These are phyloP conservation scores for Echeveria elegans DNA, from an alignment of 164 flowering plant genomes.

Conservation along the genomic window DNA sequence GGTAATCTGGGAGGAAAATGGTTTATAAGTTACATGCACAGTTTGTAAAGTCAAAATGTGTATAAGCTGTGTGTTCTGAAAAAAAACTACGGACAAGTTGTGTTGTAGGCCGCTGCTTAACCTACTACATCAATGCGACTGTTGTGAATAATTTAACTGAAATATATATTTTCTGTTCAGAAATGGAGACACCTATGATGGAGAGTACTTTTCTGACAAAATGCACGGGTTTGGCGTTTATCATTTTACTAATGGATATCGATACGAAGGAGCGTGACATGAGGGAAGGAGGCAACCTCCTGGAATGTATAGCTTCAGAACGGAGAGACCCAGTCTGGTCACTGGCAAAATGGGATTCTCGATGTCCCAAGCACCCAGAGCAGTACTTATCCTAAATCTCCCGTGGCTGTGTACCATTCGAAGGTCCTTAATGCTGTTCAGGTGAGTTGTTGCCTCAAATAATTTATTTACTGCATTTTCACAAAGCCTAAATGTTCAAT, in stretches of 20 bases:
- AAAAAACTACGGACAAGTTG: no score
- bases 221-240: conserved; percentile 57
- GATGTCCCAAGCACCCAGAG: conserved; percentile 41
- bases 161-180: conserved; percentile 11
- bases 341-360: conserved; percentile 48
- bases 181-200: conserved; percentile 47
- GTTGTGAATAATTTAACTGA: no score
- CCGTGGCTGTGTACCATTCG: conserved; percentile 39
- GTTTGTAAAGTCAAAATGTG: no score
- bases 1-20: no score
- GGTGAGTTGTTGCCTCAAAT: conserved; percentile 15
- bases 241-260: conserved; percentile 39
- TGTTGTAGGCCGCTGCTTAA: no score
- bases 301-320: conserved; percentile 52
- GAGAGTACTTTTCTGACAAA: conserved; percentile 51
- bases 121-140: no score
- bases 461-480: neutral
- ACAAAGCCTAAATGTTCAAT: neutral
- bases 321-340: conserved; percentile 49
- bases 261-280: conserved; percentile 52
- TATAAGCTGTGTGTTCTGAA: no score
- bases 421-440: conserved; percentile 45
- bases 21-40: no score
- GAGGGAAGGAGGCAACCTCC: conserved; percentile 51
- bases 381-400: conserved; percentile 27